Evolutionary conservation across 2,329 filamentous ascomycete genomes (phyloP).

Genomic region (Neofusicoccum cordaticola): DNA sequence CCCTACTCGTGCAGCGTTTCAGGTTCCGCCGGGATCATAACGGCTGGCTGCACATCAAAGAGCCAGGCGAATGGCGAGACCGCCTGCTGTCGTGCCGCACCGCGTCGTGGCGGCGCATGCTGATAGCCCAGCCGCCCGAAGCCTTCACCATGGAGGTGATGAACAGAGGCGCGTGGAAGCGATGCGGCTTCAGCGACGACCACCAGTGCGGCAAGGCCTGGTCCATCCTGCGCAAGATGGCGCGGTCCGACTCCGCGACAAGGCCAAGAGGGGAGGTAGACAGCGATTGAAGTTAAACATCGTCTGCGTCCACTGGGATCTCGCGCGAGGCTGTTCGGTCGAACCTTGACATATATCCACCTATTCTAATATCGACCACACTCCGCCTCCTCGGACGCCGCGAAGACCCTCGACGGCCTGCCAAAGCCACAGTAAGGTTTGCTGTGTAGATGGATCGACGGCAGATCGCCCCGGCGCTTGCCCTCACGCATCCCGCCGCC

Average conservation of each 20-base stretch:
- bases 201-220: neutral
- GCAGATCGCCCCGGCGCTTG: neutral
- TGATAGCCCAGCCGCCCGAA: slow-evolving; percentile 1
- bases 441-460: neutral
- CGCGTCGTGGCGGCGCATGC: slow-evolving; percentile 7
- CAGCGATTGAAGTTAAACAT: no score
- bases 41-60: neutral
- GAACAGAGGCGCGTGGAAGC: no score
- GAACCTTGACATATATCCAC: neutral
- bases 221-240: neutral
- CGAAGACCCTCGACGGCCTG: neutral
- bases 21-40: neutral
- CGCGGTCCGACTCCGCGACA: neutral
- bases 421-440: neutral
- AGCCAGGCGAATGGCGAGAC: neutral
- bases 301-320: neutral
- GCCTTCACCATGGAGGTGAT: neutral
- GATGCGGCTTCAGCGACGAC: neutral
- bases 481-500: neutral
- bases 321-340: neutral
- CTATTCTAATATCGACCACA: neutral
- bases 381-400: no score
- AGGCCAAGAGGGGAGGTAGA: no score
- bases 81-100: neutral
- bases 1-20: slow-evolving; percentile 3